Evolutionary conservation across 1,139 yeast genomes (phyloP).

Genomic region (Suhomyces wounanorum): DNA sequence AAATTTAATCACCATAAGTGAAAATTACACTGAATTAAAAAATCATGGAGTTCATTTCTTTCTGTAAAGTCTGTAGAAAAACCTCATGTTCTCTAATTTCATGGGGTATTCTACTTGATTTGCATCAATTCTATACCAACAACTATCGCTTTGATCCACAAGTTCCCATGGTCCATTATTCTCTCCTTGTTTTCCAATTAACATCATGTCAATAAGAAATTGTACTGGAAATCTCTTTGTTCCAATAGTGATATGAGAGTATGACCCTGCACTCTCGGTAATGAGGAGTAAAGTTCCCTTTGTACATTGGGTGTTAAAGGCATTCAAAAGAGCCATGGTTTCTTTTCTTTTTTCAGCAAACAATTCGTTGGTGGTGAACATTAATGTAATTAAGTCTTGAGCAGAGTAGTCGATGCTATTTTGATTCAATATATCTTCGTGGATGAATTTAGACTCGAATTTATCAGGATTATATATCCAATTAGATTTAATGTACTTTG

Average conservation of each 20-base stretch:
- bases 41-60: conserved; percentile 32
- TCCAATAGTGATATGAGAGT: conserved; percentile 78
- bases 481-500: conserved; percentile 41
- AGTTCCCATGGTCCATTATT: conserved; percentile 65
- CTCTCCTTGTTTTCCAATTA: conserved; percentile 56
- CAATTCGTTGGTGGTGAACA: conserved; percentile 86
- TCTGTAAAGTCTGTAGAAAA: conserved; percentile 73
- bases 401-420: conserved; percentile 16
- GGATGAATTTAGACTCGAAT: conserved; percentile 47
- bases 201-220: conserved; percentile 70
- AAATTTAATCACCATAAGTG: conserved; percentile 6
- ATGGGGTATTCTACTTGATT: conserved; percentile 61
- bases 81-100: conserved; percentile 85
- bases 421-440: conserved; percentile 49
- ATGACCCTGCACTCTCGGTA: conserved; percentile 89
- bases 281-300: conserved; percentile 63
- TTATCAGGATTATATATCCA: conserved; percentile 53
- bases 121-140: conserved; percentile 73
- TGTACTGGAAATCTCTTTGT: conserved; percentile 78
- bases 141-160: conserved; percentile 66
- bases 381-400: conserved; percentile 58
- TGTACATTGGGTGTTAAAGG: conserved; percentile 47
- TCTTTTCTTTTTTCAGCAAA: conserved; percentile 67
- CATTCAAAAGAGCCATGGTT: conserved; percentile 61
- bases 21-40: too few relatives aligned